phyloP scores from a whole-genome alignment of 2,329 filamentous ascomycete species.

The Botryotinia convoluta region DNA sequence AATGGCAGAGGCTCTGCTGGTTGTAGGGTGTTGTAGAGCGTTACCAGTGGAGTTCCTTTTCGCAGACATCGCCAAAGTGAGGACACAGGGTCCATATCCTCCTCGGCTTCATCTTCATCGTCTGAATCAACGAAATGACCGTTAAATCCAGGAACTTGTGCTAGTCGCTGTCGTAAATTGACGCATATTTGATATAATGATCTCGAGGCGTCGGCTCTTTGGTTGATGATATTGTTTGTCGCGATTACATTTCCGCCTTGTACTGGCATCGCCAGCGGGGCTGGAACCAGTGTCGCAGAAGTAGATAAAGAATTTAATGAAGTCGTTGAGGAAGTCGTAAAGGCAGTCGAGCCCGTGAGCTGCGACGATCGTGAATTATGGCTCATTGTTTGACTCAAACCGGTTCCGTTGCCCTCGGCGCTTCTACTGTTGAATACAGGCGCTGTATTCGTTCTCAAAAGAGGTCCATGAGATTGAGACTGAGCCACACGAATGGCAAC shows the following conservation, averaged over 20 bases:
- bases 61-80: constrained; percentile 86
- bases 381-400: constrained; percentile 37
- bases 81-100: constrained; percentile 77
- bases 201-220: constrained; percentile 84
- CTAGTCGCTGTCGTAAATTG: constrained; percentile 75
- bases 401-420: constrained; percentile 27
- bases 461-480: constrained; percentile 36
- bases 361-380: constrained; percentile 54
- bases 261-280: constrained; percentile 36
- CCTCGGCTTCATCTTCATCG: constrained; percentile 62
- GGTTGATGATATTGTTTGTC: constrained; percentile 94
- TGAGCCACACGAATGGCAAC: constrained; percentile 36
- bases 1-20: constrained; percentile 62
- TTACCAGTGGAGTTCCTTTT: constrained; percentile 77
- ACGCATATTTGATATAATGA: constrained; percentile 96
- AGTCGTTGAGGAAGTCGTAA: constrained; percentile 41
- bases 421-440: constrained; percentile 32
- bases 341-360: constrained; percentile 59
- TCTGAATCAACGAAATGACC: constrained; percentile 69
- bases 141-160: constrained; percentile 81
- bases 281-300: constrained; percentile 39
- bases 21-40: constrained; percentile 82
- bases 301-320: constrained; percentile 38
- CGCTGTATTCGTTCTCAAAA: constrained; percentile 37
- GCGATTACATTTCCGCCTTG: constrained; percentile 66